Conservation (phyloP, 1,284 basidiomycete genomes). For the Sporisorium graminicola region DNA sequence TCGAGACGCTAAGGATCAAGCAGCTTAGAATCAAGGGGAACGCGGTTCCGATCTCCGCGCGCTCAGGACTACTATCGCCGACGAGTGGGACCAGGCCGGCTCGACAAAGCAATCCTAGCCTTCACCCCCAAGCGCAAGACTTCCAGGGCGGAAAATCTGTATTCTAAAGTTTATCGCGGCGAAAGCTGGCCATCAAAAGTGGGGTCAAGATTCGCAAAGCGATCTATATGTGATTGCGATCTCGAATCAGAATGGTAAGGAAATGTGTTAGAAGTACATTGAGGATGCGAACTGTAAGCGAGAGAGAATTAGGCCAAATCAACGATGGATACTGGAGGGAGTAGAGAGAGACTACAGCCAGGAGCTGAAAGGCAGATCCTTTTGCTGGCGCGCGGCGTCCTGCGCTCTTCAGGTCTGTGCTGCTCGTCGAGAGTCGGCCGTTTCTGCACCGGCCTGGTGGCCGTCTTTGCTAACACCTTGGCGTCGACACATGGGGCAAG, state of each 20-base stretch:
- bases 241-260: background rate
- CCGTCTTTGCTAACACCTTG: constrained; percentile 53
- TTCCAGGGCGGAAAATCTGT: background rate
- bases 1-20: constrained; percentile 17
- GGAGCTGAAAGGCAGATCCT: background rate
- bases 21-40: constrained; percentile 23
- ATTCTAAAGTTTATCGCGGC: background rate
- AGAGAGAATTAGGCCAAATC: constrained; percentile 1
- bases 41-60: constrained; percentile 30
- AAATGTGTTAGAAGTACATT: constrained; percentile 38
- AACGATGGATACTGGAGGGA: background rate
- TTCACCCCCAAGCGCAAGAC: background rate
- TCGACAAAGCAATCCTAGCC: constrained; percentile 14
- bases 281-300: constrained; percentile 6
- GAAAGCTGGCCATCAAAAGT: background rate
- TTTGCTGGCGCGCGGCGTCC: background rate
- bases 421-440: constrained; percentile 46
- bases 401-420: constrained; percentile 25
- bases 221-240: background rate
- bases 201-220: background rate
- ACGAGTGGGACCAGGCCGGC: constrained; percentile 37
- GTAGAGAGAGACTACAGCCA: background rate
- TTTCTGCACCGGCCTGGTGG: constrained; percentile 39
- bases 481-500: constrained; percentile 61
- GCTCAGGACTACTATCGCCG: constrained; percentile 31